Percentiles rank a stretch among this genome's conserved stretches.
These are phyloP conservation scores for Hypoxylon sp. DNA, from an alignment of 2,329 filamentous ascomycete genomes.

Conservation along the genomic window DNA sequence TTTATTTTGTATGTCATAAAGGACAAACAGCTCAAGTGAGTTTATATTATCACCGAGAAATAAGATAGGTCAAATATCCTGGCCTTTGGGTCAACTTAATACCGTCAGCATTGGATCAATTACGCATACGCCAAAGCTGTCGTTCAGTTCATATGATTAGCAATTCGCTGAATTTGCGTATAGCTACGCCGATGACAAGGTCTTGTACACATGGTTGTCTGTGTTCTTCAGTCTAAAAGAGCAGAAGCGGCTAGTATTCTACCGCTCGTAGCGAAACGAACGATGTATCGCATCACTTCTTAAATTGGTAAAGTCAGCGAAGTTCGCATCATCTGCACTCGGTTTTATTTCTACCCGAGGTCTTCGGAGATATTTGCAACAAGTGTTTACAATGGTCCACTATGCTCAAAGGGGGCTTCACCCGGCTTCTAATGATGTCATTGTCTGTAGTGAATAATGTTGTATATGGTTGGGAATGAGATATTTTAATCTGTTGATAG, in stretches of 20 bases:
- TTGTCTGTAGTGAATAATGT: conserved; percentile 7
- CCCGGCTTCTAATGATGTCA: conserved; percentile 38
- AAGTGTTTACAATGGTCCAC: conserved; percentile 33
- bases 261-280: conserved; percentile 4
- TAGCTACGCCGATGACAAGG: background rate
- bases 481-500: conserved; percentile 22
- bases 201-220: background rate
- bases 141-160: background rate
- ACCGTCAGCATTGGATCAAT: background rate
- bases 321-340: conserved; percentile 7
- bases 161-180: conserved; percentile 4
- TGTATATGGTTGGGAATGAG: conserved; percentile 6
- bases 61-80: background rate
- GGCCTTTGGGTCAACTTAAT: background rate
- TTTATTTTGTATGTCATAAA: background rate
- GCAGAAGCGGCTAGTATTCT: background rate
- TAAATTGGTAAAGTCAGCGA: conserved; percentile 2
- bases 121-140: background rate
- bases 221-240: background rate
- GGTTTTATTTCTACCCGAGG: conserved; percentile 35
- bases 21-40: background rate
- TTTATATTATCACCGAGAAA: background rate
- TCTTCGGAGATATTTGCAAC: conserved; percentile 33
- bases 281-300: background rate
- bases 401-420: conserved; percentile 25